These are phyloP conservation scores for Dalechampia spathulata DNA, from an alignment of 441 rosid genomes.

Conservation along the genomic window DNA sequence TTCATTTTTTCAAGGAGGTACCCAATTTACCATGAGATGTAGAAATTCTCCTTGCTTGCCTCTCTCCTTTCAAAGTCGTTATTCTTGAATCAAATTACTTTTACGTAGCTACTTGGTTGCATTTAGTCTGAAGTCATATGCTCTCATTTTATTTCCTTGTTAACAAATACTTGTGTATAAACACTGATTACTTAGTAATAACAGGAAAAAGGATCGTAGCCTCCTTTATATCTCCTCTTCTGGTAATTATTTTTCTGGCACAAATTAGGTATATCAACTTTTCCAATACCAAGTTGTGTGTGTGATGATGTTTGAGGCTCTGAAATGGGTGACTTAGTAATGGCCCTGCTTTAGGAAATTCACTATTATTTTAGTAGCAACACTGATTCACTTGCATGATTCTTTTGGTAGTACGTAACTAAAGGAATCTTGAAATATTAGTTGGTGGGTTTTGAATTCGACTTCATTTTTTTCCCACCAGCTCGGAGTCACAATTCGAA, in stretches of 20 bases:
- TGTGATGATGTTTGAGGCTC: not conserved
- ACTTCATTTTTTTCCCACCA: not conserved
- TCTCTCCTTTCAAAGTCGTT: not conserved
- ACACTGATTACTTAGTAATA: too few species aligned
- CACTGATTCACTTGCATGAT: not conserved
- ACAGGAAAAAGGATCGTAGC: too few species aligned
- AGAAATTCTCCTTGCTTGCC: constrained; percentile 1
- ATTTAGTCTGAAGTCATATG: too few species aligned
- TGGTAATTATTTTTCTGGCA: not conserved
- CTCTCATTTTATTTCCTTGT: too few species aligned
- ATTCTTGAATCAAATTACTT: not conserved
- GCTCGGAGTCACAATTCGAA: not conserved
- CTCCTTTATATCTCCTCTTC: not conserved
- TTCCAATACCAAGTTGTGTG: not conserved
- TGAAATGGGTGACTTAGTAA: not conserved
- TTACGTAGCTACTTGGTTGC: too few species aligned
- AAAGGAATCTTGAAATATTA: not conserved
- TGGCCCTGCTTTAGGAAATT: not conserved
- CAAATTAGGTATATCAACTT: not conserved
- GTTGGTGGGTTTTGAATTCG: not conserved
- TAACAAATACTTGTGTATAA: too few species aligned
- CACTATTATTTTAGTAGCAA: not conserved
- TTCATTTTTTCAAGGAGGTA: constrained; percentile 54
- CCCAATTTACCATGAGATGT: not conserved
- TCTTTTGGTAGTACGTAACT: not conserved